Evolutionary conservation across 805 yeast species (phyloP).

Genomic region (Saturnispora bothae): DNA sequence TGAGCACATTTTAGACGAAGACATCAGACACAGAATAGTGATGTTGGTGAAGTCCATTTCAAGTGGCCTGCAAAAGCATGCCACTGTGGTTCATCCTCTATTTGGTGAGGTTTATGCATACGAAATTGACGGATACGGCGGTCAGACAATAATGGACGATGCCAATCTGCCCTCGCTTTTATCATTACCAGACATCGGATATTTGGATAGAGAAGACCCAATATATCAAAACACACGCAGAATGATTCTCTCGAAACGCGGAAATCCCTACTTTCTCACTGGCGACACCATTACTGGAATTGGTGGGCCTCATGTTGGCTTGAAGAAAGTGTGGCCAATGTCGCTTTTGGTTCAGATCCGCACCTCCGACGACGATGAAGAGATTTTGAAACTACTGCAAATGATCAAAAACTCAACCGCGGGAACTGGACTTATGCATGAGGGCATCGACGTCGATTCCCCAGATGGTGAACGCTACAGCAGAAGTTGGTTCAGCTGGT

Average conservation of each 20-base stretch:
- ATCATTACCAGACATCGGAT: constrained; percentile 74
- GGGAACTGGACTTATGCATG: constrained; percentile 77
- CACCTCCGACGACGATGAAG: constrained; percentile 62
- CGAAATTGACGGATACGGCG: constrained; percentile 83
- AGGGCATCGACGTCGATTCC: constrained; percentile 57
- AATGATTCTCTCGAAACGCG: constrained; percentile 57
- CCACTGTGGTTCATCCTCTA: constrained; percentile 52
- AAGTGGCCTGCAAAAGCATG: constrained; percentile 37
- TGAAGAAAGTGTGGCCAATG: constrained; percentile 85
- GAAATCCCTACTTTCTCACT: constrained; percentile 67
- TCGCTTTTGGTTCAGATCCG: constrained; percentile 64
- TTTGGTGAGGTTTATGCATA: constrained; percentile 78
- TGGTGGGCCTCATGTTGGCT: constrained; percentile 88
- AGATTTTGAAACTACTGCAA: constrained; percentile 42
- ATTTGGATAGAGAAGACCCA: constrained; percentile 36
- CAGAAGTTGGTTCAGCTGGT: constrained; percentile 92
- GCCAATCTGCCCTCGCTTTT: constrained; percentile 80
- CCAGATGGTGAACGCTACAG: constrained; percentile 42
- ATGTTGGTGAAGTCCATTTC: constrained; percentile 24
- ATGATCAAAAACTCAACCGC: constrained; percentile 52
- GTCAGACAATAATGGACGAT: constrained; percentile 71
- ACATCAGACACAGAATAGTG: not conserved
- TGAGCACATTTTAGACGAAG: constrained; percentile 17
- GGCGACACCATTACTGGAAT: constrained; percentile 64
- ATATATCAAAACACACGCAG: constrained; percentile 69